phyloP scores from a whole-genome alignment of 768 basidiomycete species.

The Hemileccinum impolitum region DNA sequence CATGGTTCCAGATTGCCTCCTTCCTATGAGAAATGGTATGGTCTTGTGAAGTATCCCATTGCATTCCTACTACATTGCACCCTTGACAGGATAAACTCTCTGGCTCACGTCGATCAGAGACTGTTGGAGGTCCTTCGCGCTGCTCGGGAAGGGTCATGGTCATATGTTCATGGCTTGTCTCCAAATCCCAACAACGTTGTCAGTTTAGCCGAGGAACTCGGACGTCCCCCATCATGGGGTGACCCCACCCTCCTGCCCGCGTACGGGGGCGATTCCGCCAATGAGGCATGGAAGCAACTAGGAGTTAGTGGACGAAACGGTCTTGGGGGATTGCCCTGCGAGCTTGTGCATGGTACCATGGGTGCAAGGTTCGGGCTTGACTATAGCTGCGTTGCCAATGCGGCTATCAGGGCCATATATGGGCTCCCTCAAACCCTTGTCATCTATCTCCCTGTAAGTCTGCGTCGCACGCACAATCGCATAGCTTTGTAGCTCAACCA shows the following conservation, averaged over 20 bases:
- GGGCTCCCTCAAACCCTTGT: slow-evolving; percentile 62
- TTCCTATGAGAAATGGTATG: slow-evolving; percentile 61
- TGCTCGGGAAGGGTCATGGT: slow-evolving; percentile 56
- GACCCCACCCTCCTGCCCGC: slow-evolving; percentile 58
- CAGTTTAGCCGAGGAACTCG: slow-evolving; percentile 51
- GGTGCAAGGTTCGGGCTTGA: slow-evolving; percentile 45
- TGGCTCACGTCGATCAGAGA: slow-evolving; percentile 65
- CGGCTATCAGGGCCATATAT: slow-evolving; percentile 45
- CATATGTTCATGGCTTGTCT: slow-evolving; percentile 47
- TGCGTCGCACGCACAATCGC: background rate
- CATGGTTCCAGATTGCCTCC: slow-evolving; percentile 34
- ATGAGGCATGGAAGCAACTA: slow-evolving; percentile 52
- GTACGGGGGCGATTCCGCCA: slow-evolving; percentile 53
- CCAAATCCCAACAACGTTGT: slow-evolving; percentile 40
- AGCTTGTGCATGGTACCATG: slow-evolving; percentile 64
- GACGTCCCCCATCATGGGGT: slow-evolving; percentile 60
- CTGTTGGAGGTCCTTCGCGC: slow-evolving; percentile 52
- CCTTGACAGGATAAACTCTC: slow-evolving; percentile 52
- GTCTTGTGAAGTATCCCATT: background rate
- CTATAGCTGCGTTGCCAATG: slow-evolving; percentile 60
- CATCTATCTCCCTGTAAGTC: slow-evolving; percentile 69
- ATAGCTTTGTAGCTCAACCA: background rate
- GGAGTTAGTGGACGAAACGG: slow-evolving; percentile 50
- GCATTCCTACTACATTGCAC: background rate
- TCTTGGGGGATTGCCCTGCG: slow-evolving; percentile 73